Evolutionary conservation across 257 asterid species (phyloP), one percentile per base, ranked within the genome.

Genomic region (Forsythia suspensa): DNA sequence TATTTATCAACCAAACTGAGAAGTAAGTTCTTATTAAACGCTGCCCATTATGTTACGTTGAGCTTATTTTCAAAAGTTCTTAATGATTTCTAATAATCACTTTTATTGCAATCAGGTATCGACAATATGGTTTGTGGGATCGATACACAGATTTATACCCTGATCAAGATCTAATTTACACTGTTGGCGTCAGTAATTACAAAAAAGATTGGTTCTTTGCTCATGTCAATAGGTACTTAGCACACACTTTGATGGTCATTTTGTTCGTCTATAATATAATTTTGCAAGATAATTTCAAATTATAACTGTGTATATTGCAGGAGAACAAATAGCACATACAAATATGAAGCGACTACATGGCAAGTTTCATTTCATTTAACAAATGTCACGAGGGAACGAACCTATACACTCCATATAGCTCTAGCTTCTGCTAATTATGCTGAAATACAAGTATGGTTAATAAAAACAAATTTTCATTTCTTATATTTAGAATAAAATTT

Each of bases 341-440:
- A 20, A 4, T 57, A 11, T n/a, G 4, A 38, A 51, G 69, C 78
- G 42, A 85, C 86, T 1, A 80, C 87, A 21, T 85, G 89, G 89
- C 76, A 78, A 68, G 67, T 85, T 44, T 38, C 36, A 5, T 85
- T 85, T 63, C 67, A 78, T 66, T 65, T 82, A 1, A 70, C 40
- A 1, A 67, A 67, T 24, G 80, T 72, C 2, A 43, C 0, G 0
- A 67, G 40, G 37, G 42, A 37, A 15, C 80, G 57, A 51, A 82
- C 75, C 40, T 85, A 82, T 81, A 85, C 88, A 59, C 79, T 85
- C 36, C 86, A 77, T 34, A 12, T 82, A 42, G 88, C 88, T 15
- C 83, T 85, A 3, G 86, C 88, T 9, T 85, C 88, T 7, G 81
- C 81, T 16, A 75, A 71, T 44, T 40, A 16, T 55, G 86, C 85